phyloP scores from a whole-genome alignment of 768 basidiomycete genomes.

The Ephemerocybe angulata region DNA sequence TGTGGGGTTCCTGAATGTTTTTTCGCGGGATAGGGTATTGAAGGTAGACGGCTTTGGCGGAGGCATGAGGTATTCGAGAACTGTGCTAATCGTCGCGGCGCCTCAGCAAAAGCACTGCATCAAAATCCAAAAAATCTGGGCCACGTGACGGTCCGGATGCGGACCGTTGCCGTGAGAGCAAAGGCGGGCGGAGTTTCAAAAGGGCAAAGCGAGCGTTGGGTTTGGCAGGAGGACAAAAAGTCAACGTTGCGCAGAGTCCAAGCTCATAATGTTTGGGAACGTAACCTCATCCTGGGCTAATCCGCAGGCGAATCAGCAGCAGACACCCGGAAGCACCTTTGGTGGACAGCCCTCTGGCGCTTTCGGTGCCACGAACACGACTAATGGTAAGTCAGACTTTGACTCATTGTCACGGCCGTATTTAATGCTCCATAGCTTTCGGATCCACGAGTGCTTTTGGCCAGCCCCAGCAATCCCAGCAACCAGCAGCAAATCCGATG shows the following conservation, averaged over 20 bases:
- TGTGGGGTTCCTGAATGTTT: conserved; percentile 72
- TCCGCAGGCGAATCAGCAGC: conserved; percentile 63
- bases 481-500: conserved; percentile 71
- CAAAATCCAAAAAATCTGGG: conserved; percentile 6
- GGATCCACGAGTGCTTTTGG: conserved; percentile 57
- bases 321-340: conserved; percentile 57
- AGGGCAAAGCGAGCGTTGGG: conserved; percentile 19
- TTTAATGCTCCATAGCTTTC: conserved; percentile 41
- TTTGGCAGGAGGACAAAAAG: no score
- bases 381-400: conserved; percentile 35
- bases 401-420: conserved; percentile 20
- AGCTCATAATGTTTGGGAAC: conserved; percentile 55
- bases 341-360: conserved; percentile 65
- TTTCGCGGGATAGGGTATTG: conserved; percentile 77
- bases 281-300: conserved; percentile 60
- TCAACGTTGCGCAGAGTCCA: neutral
- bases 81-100: conserved; percentile 18
- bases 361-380: conserved; percentile 50
- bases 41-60: conserved; percentile 56
- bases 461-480: conserved; percentile 55
- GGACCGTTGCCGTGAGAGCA: neutral
- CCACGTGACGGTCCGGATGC: conserved; percentile 1
- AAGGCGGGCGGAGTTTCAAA: conserved; percentile 32
- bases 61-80: conserved; percentile 49
- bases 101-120: neutral